Evolutionary conservation across 2,329 filamentous ascomycete genomes (phyloP).

Genomic region (Escovopsis weberi): DNA sequence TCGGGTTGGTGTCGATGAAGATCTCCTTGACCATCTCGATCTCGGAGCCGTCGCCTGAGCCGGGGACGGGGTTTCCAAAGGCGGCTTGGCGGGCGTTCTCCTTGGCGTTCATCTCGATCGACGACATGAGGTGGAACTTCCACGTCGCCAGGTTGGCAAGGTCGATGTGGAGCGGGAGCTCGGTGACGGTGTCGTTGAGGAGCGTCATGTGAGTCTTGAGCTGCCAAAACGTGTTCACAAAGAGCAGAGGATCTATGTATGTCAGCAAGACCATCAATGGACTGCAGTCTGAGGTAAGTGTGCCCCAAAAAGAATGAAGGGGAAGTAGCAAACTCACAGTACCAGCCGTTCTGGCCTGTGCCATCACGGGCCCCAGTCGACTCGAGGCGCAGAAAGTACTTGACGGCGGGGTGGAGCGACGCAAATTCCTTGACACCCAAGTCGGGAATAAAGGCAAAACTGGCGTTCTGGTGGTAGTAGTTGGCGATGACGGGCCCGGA

Average conservation of each 20-base stretch:
- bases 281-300: too few relatives aligned
- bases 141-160: constrained; percentile 71
- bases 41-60: constrained; percentile 78
- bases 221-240: constrained; percentile 96
- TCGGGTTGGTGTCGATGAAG: constrained; percentile 84
- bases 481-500: constrained; percentile 52
- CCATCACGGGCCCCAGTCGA: constrained; percentile 66
- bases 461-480: constrained; percentile 93
- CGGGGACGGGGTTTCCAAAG: constrained; percentile 53
- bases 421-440: constrained; percentile 55
- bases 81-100: constrained; percentile 67
- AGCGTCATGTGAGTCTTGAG: constrained; percentile 80
- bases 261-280: too few relatives aligned
- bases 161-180: constrained; percentile 68
- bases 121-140: constrained; percentile 79
- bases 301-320: too few relatives aligned
- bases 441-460: constrained; percentile 73
- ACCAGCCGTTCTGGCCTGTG: constrained; percentile 82
- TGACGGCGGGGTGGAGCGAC: constrained; percentile 55
- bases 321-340: constrained; percentile 34
- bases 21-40: constrained; percentile 97
- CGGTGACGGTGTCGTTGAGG: constrained; percentile 77
- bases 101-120: constrained; percentile 77
- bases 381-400: constrained; percentile 69
- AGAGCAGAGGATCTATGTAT: constrained; percentile 55